Evolutionary conservation across 179 eudicot genomes (phyloP), one percentile per base, ranked within the genome.

Genomic region (Carnegiea gigantea): DNA sequence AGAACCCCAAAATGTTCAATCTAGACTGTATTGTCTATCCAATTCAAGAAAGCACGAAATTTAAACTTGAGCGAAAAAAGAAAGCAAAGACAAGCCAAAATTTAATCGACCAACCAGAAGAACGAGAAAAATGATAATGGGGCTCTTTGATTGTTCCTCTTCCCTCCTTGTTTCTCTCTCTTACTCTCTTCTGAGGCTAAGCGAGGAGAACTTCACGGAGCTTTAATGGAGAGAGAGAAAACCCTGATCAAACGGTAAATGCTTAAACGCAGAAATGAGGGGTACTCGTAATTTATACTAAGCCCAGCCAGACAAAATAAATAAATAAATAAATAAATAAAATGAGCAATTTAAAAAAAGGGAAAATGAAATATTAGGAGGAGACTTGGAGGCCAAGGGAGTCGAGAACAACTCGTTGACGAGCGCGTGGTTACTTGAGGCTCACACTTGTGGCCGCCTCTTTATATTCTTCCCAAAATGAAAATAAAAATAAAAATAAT

Each of bases 181-280:
- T n/a, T n/a, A 40, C 30, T 44, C 12, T 44, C 26, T 46, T 18
- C n/a, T 36, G 36, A 60, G 43, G 51, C 9, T 36, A 23, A 15
- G 82, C 78, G 49, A 13, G 77, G 80, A 80, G 80, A 79, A 80
- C 75, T 49, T 80, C 86, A 80, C 80, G 81, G 75, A 80, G 71
- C 65, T 49, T 70, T n/a, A 24, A 21, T n/a, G 77, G 78, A 74
- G 73, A 76, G 24, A 75, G 60, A 75, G 77, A 75, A n/a, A 75
- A 75, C 40, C 77, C 77, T 75, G 40, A 48, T 26, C 20, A 70
- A 75, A 49, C 38, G 77, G 77, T 17, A 26, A 48, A 3, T 75
- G 60, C 21, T 10, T 28, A 13, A 3, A 30, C 12, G 40, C 77
- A 44, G 33, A 48, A 49, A 44, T 75, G 28, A 48, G 23, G 62